Percentiles rank a stretch among this genome's conserved stretches.
These are phyloP conservation scores for Phylloporus rhodoxanthus DNA, from an alignment of 768 basidiomycete genomes.

Conservation along the genomic window DNA sequence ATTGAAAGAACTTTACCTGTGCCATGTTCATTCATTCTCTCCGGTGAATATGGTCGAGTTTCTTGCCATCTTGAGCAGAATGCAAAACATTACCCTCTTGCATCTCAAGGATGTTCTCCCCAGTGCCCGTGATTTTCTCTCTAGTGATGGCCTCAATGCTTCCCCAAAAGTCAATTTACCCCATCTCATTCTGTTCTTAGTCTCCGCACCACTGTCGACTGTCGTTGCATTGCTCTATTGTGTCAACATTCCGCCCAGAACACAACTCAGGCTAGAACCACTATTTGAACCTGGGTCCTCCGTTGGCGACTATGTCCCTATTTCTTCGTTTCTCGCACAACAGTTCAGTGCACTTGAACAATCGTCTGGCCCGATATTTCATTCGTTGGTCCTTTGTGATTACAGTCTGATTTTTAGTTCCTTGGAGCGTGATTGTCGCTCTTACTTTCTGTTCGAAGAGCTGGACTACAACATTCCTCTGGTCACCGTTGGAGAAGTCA, in stretches of 20 bases:
- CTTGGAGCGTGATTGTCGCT: neutral
- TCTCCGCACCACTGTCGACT: neutral
- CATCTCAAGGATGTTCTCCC: no score
- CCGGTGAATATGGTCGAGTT: conserved; percentile 28
- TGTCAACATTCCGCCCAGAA: neutral
- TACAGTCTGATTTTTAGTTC: neutral
- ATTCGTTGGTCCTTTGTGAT: no score
- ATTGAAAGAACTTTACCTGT: conserved; percentile 31
- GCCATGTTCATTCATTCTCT: conserved; percentile 18
- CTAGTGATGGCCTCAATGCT: no score
- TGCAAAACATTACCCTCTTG: no score
- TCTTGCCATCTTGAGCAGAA: conserved; percentile 20
- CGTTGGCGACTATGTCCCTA: no score
- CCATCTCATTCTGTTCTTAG: neutral
- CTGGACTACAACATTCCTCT: neutral
- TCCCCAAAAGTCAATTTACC: neutral
- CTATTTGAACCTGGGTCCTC: no score
- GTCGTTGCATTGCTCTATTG: no score
- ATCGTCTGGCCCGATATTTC: no score
- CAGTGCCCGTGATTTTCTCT: neutral
- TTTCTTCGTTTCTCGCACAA: no score
- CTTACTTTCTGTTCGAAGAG: neutral
- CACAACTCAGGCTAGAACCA: no score
- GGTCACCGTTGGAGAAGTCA: neutral
- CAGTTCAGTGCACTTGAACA: no score